Percentiles rank a stretch among this genome's conserved stretches.
phyloP scores from a whole-genome alignment of 768 basidiomycete genomes.

The Omphalotus guepiniiformis region DNA sequence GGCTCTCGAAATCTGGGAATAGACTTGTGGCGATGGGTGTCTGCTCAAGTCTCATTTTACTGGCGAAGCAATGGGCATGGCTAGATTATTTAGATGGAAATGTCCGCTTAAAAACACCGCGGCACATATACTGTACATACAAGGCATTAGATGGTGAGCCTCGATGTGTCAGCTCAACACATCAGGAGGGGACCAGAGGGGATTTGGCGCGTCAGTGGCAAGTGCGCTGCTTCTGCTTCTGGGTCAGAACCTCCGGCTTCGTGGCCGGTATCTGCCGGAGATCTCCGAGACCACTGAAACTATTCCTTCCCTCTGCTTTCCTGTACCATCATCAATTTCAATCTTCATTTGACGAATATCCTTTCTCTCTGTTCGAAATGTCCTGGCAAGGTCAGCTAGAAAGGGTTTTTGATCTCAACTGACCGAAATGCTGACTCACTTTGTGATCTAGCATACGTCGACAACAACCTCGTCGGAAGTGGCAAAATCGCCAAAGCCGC shows the following conservation, averaged over 20 bases:
- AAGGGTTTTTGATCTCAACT: neutral
- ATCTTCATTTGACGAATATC: conserved; percentile 6
- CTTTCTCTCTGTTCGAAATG: conserved; percentile 48
- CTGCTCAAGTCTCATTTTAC: too few relatives aligned
- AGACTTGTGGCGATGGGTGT: too few relatives aligned
- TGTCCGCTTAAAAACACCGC: too few relatives aligned
- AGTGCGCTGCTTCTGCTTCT: neutral
- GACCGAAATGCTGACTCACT: neutral
- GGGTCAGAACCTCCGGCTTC: neutral
- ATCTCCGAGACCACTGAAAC: neutral
- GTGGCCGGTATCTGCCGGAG: conserved; percentile 3
- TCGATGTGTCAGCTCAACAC: too few relatives aligned
- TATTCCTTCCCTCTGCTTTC: neutral
- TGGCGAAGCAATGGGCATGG: too few relatives aligned
- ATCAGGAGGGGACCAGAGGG: too few relatives aligned
- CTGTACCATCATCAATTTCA: neutral
- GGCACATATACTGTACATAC: too few relatives aligned
- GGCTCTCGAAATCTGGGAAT: too few relatives aligned
- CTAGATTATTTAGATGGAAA: too few relatives aligned
- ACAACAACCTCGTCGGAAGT: conserved; percentile 70
- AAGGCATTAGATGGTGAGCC: too few relatives aligned
- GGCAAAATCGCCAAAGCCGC: conserved; percentile 76
- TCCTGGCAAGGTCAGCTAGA: conserved; percentile 63
- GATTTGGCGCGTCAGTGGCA: too few relatives aligned
- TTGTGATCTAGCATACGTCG: conserved; percentile 68